A percentile compares a stretch with the other conserved stretches of the same genome.
phyloP scores from a whole-genome alignment of 2,329 filamentous ascomycete species.

The Stachybotrys chlorohalonatus region DNA sequence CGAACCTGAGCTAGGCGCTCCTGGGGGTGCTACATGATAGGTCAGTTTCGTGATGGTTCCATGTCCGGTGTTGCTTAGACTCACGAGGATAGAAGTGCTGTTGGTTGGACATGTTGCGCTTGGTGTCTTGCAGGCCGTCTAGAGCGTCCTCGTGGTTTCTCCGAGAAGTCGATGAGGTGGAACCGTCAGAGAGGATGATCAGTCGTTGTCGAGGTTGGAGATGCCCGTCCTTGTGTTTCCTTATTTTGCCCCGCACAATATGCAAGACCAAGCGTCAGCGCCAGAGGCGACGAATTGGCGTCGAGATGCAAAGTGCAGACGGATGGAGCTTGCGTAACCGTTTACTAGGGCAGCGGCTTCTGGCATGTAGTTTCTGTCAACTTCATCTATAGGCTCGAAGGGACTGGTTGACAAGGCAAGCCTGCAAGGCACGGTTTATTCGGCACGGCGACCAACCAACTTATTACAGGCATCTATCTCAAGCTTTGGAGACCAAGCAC shows the following conservation, averaged over 20 bases:
- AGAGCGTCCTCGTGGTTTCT: neutral
- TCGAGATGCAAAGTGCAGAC: neutral
- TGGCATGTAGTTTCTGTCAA: no score
- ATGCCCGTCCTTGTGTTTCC: neutral
- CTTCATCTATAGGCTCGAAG: no score
- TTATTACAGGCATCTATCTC: neutral
- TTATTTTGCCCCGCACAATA: neutral
- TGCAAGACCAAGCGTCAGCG: no score
- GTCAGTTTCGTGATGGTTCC: conserved; percentile 1
- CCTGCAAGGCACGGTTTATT: neutral
- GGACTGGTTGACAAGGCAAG: no score
- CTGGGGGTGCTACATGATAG: conserved; percentile 28
- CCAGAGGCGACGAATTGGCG: neutral
- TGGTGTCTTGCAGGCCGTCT: neutral
- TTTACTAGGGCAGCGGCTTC: neutral
- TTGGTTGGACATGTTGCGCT: conserved; percentile 26
- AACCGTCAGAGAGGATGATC: no score
- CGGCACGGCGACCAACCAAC: neutral
- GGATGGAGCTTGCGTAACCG: neutral
- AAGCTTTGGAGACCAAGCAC: neutral
- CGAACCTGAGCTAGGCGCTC: conserved; percentile 22
- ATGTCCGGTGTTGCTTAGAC: neutral
- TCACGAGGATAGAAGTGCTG: conserved; percentile 31
- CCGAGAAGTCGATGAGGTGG: no score
- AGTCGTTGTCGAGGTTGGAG: neutral